These are phyloP conservation scores for Pseudonitzschia delicatissima DNA, from an alignment of 108 stramenopile genomes.

Conservation along the genomic window DNA sequence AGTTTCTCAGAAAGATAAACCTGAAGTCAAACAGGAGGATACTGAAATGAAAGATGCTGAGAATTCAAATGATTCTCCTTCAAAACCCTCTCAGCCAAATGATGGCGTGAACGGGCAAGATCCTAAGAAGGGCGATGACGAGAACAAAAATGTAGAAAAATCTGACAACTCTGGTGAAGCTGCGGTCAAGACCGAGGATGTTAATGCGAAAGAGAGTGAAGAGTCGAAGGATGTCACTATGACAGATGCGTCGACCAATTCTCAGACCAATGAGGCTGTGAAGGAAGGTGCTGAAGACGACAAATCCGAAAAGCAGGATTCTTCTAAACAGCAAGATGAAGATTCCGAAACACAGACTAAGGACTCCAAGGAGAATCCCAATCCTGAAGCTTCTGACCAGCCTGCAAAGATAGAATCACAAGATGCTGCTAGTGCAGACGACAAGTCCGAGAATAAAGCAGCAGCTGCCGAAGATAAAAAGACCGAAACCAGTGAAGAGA, in stretches of 20 bases:
- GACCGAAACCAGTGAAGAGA: background rate
- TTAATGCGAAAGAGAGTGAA: slow-evolving; percentile 2
- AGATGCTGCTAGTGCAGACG: background rate
- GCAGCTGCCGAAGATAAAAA: background rate
- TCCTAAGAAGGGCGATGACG: slow-evolving; percentile 4
- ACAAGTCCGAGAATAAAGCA: slow-evolving; percentile 2
- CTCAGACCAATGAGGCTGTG: slow-evolving; percentile 11
- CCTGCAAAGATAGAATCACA: background rate
- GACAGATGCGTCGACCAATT: slow-evolving; percentile 1
- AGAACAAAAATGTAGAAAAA: background rate
- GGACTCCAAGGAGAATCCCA: background rate
- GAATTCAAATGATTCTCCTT: background rate
- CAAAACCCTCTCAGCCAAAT: background rate
- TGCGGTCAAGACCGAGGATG: slow-evolving; percentile 13
- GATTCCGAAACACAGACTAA: background rate
- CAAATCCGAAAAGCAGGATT: slow-evolving; percentile 2
- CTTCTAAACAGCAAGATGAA: slow-evolving; percentile 7
- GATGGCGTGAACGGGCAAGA: background rate
- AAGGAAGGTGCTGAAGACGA: slow-evolving; percentile 4
- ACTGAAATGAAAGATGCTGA: background rate
- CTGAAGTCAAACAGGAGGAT: background rate
- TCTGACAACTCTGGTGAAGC: background rate
- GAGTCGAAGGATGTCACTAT: slow-evolving; percentile 1
- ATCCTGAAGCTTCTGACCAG: background rate
- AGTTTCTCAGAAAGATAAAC: background rate